Base-by-base conservation (phyloP, 768 basidiomycete genomes). In the Pulveroboletus sp. region DNA sequence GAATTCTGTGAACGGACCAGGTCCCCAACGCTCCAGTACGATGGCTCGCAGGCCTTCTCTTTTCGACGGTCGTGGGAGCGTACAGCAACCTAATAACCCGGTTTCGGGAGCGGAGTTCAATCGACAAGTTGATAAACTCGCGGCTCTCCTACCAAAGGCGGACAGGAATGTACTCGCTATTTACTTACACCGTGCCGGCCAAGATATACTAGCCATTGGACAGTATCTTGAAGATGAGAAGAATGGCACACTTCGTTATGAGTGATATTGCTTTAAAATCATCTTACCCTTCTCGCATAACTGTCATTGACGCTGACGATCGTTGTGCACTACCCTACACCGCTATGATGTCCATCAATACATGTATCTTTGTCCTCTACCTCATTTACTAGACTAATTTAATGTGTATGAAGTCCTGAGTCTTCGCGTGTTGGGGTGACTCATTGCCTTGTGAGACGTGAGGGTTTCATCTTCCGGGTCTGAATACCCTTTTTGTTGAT, bases 201-300 rank as follows among this genome's bases (percentile, higher is more conserved):
- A 87, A 61, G 88, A 89, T 66, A 85, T 90, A 38, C 71, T 88
- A 38, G 89, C 89, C n/a, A 89, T 92, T 57, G 87, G 87, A 14
- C 84, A 88, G 62, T 92, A 89, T 64, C 72, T 92, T 10, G 89
- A 89, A 56, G 89, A 92, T 55, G 86, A 89, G 64, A 85, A 84
- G 71, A 86, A 83, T 59, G 87, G 87, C 30, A 76, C 72, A 40
- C 62, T 89, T 42, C 72, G 74, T 50, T 54, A 63, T 38, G 64
- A 69, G 36, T 73, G 59, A 63, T 55, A 30, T 27, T 48, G 53
- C 37, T 39, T 46, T 39, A 18, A 14, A n/a, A 43, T 3, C 8
- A 21, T 35, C 15, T 31, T 39, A 43, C 39, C 18, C 18, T 37
- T 33, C 21, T 52, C 38, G 27, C 24, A 21, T 47, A 35, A 49